Evolutionary conservation across 2,329 filamentous ascomycete species (phyloP).

Genomic region (Alternaria gansuensis): DNA sequence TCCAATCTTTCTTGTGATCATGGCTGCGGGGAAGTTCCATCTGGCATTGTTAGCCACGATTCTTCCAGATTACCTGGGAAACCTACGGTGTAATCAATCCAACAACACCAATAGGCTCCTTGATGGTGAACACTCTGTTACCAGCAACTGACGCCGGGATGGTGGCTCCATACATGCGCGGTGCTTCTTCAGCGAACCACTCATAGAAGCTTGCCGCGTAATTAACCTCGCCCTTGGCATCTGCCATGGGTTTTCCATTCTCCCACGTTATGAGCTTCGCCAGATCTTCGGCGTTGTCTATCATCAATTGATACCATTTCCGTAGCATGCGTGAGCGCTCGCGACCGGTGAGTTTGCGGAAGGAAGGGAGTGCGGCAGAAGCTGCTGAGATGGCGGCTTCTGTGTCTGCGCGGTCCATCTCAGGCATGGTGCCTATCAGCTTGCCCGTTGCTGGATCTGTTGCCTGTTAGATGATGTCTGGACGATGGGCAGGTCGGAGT

Average conservation of each 20-base stretch:
- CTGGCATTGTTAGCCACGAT: slow-evolving; percentile 42
- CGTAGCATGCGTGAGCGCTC: slow-evolving; percentile 77
- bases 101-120: slow-evolving; percentile 85
- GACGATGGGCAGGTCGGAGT: not conserved
- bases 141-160: slow-evolving; percentile 74
- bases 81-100: slow-evolving; percentile 77
- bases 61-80: not conserved
- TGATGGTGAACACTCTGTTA: slow-evolving; percentile 79
- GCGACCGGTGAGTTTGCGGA: slow-evolving; percentile 75
- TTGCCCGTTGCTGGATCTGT: slow-evolving; percentile 83
- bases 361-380: slow-evolving; percentile 74
- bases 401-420: slow-evolving; percentile 81
- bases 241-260: slow-evolving; percentile 82
- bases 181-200: slow-evolving; percentile 55
- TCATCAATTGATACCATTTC: slow-evolving; percentile 82
- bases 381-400: slow-evolving; percentile 86
- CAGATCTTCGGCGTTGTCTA: slow-evolving; percentile 80
- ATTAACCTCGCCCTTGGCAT: slow-evolving; percentile 53
- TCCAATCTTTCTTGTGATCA: slow-evolving; percentile 62
- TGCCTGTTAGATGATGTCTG: slow-evolving; percentile 16
- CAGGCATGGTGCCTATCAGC: slow-evolving; percentile 82
- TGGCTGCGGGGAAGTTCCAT: slow-evolving; percentile 77
- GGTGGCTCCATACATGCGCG: slow-evolving; percentile 67
- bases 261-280: slow-evolving; percentile 87
- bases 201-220: slow-evolving; percentile 55